Evolutionary conservation across 1,284 basidiomycete genomes (phyloP).

Genomic region (Sutorius eximius): DNA sequence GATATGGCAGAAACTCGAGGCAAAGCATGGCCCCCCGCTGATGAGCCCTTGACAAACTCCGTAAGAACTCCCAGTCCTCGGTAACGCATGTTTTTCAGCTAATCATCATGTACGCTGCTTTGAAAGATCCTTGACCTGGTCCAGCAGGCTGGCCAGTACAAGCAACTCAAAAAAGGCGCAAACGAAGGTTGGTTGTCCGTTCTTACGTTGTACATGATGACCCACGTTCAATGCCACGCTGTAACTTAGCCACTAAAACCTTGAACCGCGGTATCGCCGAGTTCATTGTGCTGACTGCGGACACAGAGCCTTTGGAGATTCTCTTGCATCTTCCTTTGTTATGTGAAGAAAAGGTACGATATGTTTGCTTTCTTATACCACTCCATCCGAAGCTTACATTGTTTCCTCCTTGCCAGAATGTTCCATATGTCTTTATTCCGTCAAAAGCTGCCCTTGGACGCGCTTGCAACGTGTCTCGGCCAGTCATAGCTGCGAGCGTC

Average conservation of each 20-base stretch:
- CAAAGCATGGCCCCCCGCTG: conserved; percentile 94
- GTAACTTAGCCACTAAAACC: conserved; percentile 82
- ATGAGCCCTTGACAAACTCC: conserved; percentile 89
- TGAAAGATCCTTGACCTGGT: conserved; percentile 84
- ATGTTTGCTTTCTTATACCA: not conserved
- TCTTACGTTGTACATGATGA: not conserved
- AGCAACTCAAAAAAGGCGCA: conserved; percentile 98
- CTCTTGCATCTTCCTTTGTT: conserved; percentile 95
- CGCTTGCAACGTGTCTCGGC: conserved; percentile 93
- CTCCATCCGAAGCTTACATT: not conserved
- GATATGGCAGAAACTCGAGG: conserved; percentile 59
- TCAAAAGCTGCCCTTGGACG: conserved; percentile 94
- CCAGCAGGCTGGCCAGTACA: conserved; percentile 89
- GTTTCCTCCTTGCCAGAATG: conserved; percentile 61
- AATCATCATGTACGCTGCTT: not conserved
- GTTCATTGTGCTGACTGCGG: conserved; percentile 97
- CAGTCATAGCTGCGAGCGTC: conserved; percentile 94
- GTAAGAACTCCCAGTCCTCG: conserved; percentile 48
- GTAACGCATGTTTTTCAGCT: not conserved
- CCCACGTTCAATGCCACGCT: conserved; percentile 6
- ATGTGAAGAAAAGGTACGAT: conserved; percentile 92
- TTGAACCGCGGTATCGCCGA: conserved; percentile 98
- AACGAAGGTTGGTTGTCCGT: conserved; percentile 72
- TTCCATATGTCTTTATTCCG: conserved; percentile 94
- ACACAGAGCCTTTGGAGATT: conserved; percentile 98